Conservation (phyloP, 1,139 yeast genomes). For the Kurtzmaniella quercitrusa region DNA sequence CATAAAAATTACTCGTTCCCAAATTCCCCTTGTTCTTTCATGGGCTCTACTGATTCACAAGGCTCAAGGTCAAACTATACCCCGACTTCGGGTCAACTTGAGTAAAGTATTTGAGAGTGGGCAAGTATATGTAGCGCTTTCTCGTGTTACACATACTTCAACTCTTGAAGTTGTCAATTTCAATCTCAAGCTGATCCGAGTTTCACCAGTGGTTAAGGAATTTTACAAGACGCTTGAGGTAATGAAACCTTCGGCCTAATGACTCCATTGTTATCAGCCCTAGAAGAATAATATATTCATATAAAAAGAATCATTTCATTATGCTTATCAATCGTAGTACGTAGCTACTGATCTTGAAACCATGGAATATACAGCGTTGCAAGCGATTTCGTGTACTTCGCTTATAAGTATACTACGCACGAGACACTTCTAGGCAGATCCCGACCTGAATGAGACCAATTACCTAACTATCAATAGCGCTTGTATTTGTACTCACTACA, state of each 20-base stretch:
- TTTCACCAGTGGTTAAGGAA: constrained; percentile 59
- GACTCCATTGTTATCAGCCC: neutral
- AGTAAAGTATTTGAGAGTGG: constrained; percentile 74
- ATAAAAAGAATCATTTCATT: too few species aligned
- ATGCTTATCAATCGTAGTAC: too few species aligned
- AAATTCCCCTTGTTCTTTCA: constrained; percentile 70
- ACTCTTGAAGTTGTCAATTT: constrained; percentile 73
- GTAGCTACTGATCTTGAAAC: too few species aligned
- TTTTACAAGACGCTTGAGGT: constrained; percentile 51
- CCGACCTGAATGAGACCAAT: too few species aligned
- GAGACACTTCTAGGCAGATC: too few species aligned
- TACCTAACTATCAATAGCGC: too few species aligned
- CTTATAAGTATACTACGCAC: too few species aligned
- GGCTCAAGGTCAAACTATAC: constrained; percentile 88
- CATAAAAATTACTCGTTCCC: constrained; percentile 52
- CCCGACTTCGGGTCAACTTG: constrained; percentile 71
- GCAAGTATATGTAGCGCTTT: constrained; percentile 85
- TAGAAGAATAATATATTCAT: too few species aligned
- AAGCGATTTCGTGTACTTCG: too few species aligned
- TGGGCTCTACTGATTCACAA: constrained; percentile 93
- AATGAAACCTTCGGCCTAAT: neutral
- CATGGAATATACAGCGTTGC: too few species aligned
- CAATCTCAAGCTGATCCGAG: constrained; percentile 55
- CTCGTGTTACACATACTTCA: constrained; percentile 79
- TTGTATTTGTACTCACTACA: too few species aligned